Evolutionary conservation across 140 eudicot species (phyloP), one percentile per base, ranked within the genome.

Genomic region (Cichorium intybus): DNA sequence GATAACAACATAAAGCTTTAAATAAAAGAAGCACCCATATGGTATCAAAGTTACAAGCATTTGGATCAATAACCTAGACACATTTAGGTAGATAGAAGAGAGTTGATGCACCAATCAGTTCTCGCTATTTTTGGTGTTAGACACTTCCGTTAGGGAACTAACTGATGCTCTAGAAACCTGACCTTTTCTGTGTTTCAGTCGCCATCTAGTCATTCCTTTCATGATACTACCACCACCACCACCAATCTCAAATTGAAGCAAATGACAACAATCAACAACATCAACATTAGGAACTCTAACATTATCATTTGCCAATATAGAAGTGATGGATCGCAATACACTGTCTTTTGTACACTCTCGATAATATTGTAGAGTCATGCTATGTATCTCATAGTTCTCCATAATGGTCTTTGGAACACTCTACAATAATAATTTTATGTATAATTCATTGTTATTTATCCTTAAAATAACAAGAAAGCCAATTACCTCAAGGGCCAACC

Each of bases 261-360:
- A 58, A 66, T 87, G 95, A 60, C 79, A 88, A 67, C 90, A 87
- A 77, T 87, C 87, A 12, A n/a, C n/a, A n/a, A n/a, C n/a, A n/a
- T n/a, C n/a, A n/a, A n/a, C n/a, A 18, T 52, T 43, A 14, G 58
- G 62, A 48, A 75, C 21, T 12, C 68, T 73, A 4, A 61, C 77
- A 15, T 56, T 60, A n/a, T n/a, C n/a, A n/a, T n/a, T 58, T 3
- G 69, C 80, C 51, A 69, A 28, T 10, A 87, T 73, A 9, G 77
- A 70, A 3, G 90, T 79, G 9, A 80, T 90, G 66, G 87, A 87
- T 67, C 80, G 85, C 60, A 87, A 70, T 70, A 87, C 86, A 43
- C 79, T 80, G 81, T 83, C 90, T 81, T 72, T 83, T 52, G 24
- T 77, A 52, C 95, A 87, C 75, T 87, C 95, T 75, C 87, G 81